Evolutionary conservation across 805 yeast genomes (phyloP).

Genomic region (Barnettozyma populi): DNA sequence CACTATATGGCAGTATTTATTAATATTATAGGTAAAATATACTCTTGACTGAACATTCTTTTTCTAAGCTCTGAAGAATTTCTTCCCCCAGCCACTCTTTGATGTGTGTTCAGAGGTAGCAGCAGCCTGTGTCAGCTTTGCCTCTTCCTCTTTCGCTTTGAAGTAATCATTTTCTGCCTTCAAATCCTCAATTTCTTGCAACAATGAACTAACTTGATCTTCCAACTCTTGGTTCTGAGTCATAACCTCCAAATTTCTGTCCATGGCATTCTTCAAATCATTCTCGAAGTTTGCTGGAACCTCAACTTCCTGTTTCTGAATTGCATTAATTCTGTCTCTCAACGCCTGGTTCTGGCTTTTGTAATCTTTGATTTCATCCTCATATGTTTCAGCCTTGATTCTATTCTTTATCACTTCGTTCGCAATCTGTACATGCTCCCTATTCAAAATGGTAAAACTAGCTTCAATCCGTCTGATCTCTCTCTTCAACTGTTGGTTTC

Average conservation of each 20-base stretch:
- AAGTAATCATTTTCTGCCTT: slow-evolving; percentile 16
- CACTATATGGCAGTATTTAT: too few relatives aligned
- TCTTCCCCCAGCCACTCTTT: slow-evolving; percentile 20
- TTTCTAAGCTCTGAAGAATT: slow-evolving; percentile 15
- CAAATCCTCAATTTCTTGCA: slow-evolving; percentile 35
- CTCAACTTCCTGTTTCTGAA: slow-evolving; percentile 29
- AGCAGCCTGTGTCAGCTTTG: background rate
- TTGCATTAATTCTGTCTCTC: slow-evolving; percentile 28
- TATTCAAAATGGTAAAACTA: slow-evolving; percentile 60
- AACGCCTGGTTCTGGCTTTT: slow-evolving; percentile 42
- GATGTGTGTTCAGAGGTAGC: slow-evolving; percentile 2
- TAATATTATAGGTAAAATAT: background rate
- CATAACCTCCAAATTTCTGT: slow-evolving; percentile 61
- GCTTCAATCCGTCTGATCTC: slow-evolving; percentile 71
- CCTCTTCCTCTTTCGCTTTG: background rate
- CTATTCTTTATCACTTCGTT: slow-evolving; percentile 82
- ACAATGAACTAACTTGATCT: slow-evolving; percentile 41
- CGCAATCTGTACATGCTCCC: slow-evolving; percentile 82
- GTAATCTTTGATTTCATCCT: slow-evolving; percentile 68
- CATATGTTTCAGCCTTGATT: slow-evolving; percentile 64
- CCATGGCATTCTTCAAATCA: slow-evolving; percentile 56
- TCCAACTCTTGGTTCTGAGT: slow-evolving; percentile 53
- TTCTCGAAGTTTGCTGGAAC: slow-evolving; percentile 38
- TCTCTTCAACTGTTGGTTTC: slow-evolving; percentile 67
- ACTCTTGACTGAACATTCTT: background rate